Conservation (phyloP, 2,329 filamentous ascomycete genomes). For the Trichoderma arundinaceum region DNA sequence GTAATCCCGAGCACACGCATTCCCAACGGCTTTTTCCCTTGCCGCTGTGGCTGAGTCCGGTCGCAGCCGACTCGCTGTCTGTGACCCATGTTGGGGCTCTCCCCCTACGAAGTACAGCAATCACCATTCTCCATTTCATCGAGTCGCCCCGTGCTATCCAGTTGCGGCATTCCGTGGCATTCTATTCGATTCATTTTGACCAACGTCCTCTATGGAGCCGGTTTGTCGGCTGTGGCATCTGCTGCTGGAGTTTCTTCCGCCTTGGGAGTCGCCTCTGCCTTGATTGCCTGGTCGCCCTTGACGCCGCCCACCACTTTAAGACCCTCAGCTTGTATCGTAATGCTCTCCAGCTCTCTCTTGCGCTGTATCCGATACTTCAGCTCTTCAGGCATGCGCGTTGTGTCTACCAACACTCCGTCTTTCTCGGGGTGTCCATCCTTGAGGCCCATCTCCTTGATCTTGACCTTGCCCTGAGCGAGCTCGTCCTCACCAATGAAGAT, state of each 20-base stretch:
- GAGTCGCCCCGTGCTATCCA: not conserved
- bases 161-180: not conserved
- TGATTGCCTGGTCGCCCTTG: slow-evolving; percentile 47
- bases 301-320: slow-evolving; percentile 55
- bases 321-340: slow-evolving; percentile 52
- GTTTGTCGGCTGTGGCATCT: slow-evolving; percentile 8
- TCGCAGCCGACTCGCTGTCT: not conserved
- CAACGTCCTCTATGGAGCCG: slow-evolving; percentile 22
- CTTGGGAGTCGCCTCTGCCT: slow-evolving; percentile 17
- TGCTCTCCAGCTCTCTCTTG: slow-evolving; percentile 52
- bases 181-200: slow-evolving; percentile 7
- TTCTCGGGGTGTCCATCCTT: slow-evolving; percentile 86
- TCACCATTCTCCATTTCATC: not conserved
- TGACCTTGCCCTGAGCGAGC: slow-evolving; percentile 79
- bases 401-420: slow-evolving; percentile 77
- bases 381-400: slow-evolving; percentile 66
- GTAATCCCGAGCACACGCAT: not conserved
- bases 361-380: slow-evolving; percentile 56
- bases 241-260: slow-evolving; percentile 2
- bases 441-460: slow-evolving; percentile 79
- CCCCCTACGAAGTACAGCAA: too few species aligned
- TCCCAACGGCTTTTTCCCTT: not conserved
- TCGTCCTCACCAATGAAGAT: slow-evolving; percentile 93
- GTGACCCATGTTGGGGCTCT: not conserved
- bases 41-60: not conserved